Evolutionary conservation across 140 eudicot genomes (phyloP), one percentile per base, ranked within the genome.

Genomic region (Ambrosia hybrid): DNA sequence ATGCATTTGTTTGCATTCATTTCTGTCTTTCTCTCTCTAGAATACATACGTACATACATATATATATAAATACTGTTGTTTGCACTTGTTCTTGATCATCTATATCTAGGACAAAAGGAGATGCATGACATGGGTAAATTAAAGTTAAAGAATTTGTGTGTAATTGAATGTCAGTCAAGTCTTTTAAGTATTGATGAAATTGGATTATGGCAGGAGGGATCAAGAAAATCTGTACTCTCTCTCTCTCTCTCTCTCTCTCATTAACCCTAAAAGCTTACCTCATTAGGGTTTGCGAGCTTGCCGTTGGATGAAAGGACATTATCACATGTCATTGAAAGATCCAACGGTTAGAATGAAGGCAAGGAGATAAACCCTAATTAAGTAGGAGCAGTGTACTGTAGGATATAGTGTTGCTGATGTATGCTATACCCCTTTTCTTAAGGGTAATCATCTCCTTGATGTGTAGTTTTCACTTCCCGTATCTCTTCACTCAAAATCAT

Each of bases 401-500:
- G 56, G 81, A 34, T 71, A 71, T 56, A 75, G 77, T 75, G 75
- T 52, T 76, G 77, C 66, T 79, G 83, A 71, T 80, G 81, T 72
- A 70, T 55, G 76, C 76, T 61, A 21, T 21, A 65, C 77, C 72
- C 78, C 71, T 75, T 80, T 75, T 80, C 80, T 75, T 56, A 68
- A 33, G 73, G 74, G 77, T 75, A 80, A 80, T 80, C 84, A 80
- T 80, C 80, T 63, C 80, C n/a, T 75, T 79, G 83, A 79, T 67
- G 75, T 73, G 79, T 73, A 59, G 83, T 79, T 79, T 75, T 71
- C 80, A 69, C 80, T 65, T 70, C 30, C 79, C 76, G 68, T 69
- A 80, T 80, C 84, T 75, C 81, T 52, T 67, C 76, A 75, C 80
- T 80, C 80, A 80, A 70, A 71, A 80, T 75, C 84, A 80, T 80